Evolutionary conservation across 2,329 filamentous ascomycete species (phyloP), one percentile per base, ranked within the genome.

Genomic region (Colletotrichum lentis): DNA sequence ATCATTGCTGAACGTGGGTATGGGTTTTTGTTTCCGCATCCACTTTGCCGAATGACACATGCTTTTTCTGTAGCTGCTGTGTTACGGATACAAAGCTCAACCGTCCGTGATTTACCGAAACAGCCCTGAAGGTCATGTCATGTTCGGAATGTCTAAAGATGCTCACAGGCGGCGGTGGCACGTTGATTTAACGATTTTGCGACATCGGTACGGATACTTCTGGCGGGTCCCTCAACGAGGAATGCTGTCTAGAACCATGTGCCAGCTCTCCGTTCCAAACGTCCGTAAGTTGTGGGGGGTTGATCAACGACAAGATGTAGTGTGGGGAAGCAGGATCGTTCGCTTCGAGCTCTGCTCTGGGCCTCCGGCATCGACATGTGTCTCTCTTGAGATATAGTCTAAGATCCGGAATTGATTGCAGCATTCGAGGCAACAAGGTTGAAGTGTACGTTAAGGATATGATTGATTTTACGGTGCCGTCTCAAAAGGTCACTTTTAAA

Each of bases 1-100:
- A 58, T 53, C 47, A 46, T 37, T 46, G 47, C 41, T 50, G n/a
- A n/a, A 56, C 56, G 62, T 64, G 61, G 58, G 58, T 5, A 59
- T 37, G 5, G 47, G 12, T 10, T 20, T 41, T 24, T 44, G 16
- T 18, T 43, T 56, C 20, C 20, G 35, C 46, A 60, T 22, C 22
- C 56, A 16, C 31, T 39, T 39, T 24, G 22, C 31, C 31, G 24
- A 47, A 39, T 37, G 43, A 49, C 56, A 37, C 27, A 18, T 59
- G 56, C 27, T 47, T 37, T 37, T 35, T 44, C 31, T 11, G 16
- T 16, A n/a, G 20, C 12, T n/a, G 12, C 27, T 2, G 8, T 37
- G n/a, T 18, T 14, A 37, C 11, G 12, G 8, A 49, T 16, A 47
- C 12, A 47, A 24, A 11, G 22, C n/a, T 49, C 27, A 39, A 8